Conservation (phyloP, 176 grass and related monocot genomes). For the Avena sativa region DNA sequence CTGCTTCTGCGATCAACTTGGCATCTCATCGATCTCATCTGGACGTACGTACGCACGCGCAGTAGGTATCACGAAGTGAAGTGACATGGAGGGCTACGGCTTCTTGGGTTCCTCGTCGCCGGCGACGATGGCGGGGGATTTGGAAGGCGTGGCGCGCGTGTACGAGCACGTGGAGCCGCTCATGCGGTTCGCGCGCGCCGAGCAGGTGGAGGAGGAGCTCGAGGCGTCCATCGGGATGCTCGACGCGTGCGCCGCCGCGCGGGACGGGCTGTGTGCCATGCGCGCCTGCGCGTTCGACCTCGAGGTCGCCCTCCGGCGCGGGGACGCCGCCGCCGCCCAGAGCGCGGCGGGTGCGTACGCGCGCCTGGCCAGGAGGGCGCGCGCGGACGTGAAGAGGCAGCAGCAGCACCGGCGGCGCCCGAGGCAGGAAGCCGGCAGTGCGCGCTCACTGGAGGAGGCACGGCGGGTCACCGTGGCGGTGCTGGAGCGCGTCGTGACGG, state of each 20-base stretch:
- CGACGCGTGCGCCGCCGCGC: slow-evolving; percentile 49
- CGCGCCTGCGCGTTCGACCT: slow-evolving; percentile 35
- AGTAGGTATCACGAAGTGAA: background rate
- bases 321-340: slow-evolving; percentile 24
- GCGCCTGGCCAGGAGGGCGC: slow-evolving; percentile 25
- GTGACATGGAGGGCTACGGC: slow-evolving; percentile 37
- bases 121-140: slow-evolving; percentile 23
- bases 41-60: too few species aligned
- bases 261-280: slow-evolving; percentile 45
- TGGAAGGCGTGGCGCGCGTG: slow-evolving; percentile 40
- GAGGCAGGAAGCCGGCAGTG: background rate
- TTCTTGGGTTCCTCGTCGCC: background rate
- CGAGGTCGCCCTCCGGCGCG: slow-evolving; percentile 43
- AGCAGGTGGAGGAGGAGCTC: slow-evolving; percentile 49
- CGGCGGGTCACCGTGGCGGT: slow-evolving; percentile 31
- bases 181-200: background rate
- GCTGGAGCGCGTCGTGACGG: slow-evolving; percentile 39
- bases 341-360: slow-evolving; percentile 19
- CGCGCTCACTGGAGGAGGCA: slow-evolving; percentile 39
- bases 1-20: background rate
- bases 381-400: slow-evolving; percentile 39
- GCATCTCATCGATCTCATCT: background rate
- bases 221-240: slow-evolving; percentile 48
- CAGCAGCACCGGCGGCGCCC: slow-evolving; percentile 23
- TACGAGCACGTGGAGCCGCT: slow-evolving; percentile 44